phyloP scores from a whole-genome alignment of 1,139 yeast species.

The Saccharomyces hybrid region DNA sequence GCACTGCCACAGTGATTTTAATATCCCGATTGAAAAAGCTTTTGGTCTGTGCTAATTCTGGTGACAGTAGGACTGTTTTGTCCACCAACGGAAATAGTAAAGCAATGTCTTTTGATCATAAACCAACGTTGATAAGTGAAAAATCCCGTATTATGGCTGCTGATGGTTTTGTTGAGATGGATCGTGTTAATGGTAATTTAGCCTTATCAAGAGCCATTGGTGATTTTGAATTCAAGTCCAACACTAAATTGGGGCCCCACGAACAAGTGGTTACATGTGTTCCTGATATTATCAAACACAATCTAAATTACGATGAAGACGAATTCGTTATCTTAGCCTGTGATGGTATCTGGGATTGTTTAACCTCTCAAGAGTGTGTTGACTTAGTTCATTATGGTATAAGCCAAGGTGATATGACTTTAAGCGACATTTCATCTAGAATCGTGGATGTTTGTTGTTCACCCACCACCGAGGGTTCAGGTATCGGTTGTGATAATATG shows the following conservation, averaged over 20 bases:
- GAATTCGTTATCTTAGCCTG: slow-evolving; percentile 92
- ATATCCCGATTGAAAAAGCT: slow-evolving; percentile 36
- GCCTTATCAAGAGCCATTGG: slow-evolving; percentile 96
- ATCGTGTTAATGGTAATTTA: slow-evolving; percentile 93
- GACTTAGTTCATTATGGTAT: slow-evolving; percentile 91
- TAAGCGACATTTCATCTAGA: slow-evolving; percentile 72
- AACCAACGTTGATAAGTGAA: slow-evolving; percentile 92
- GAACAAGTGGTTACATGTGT: slow-evolving; percentile 92
- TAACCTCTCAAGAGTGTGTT: slow-evolving; percentile 86
- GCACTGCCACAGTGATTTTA: slow-evolving; percentile 88
- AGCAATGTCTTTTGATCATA: slow-evolving; percentile 90
- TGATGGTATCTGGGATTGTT: slow-evolving; percentile 98
- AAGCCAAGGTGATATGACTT: slow-evolving; percentile 51
- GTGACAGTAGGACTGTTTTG: slow-evolving; percentile 91
- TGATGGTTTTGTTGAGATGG: slow-evolving; percentile 94
- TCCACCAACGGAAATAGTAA: slow-evolving; percentile 80
- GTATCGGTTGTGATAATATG: slow-evolving; percentile 98
- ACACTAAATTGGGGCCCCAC: slow-evolving; percentile 76
- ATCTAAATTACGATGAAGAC: slow-evolving; percentile 53
- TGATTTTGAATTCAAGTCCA: slow-evolving; percentile 87
- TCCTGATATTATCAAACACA: slow-evolving; percentile 84
- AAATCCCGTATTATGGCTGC: slow-evolving; percentile 88
- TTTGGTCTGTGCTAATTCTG: slow-evolving; percentile 80
- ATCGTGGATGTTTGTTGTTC: slow-evolving; percentile 95
- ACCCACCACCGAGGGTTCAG: slow-evolving; percentile 85